Evolutionary conservation across 176 grass and related monocot species (phyloP).

Genomic region (Chrysopogon serrulatus): DNA sequence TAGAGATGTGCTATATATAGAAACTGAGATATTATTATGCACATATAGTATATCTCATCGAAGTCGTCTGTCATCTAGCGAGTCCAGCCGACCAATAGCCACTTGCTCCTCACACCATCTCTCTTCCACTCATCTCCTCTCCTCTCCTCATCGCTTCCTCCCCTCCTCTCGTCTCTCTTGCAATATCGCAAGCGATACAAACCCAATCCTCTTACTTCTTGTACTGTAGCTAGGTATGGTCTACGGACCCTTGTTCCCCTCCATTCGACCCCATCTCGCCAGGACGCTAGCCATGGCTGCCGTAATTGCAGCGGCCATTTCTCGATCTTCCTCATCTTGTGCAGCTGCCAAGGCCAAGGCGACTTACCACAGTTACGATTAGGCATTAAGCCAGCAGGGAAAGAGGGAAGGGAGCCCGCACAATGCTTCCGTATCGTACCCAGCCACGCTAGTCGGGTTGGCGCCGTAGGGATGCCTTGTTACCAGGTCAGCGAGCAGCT

Average conservation of each 20-base stretch:
- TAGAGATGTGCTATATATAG: too few relatives aligned
- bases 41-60: too few relatives aligned
- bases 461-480: too few relatives aligned
- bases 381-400: too few relatives aligned
- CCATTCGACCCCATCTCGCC: neutral
- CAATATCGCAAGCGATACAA: neutral
- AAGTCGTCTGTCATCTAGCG: neutral
- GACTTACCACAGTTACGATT: too few relatives aligned
- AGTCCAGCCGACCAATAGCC: neutral
- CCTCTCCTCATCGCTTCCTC: neutral
- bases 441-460: too few relatives aligned
- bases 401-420: too few relatives aligned
- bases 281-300: neutral
- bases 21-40: neutral
- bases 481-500: too few relatives aligned
- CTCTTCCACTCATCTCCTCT: neutral
- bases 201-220: neutral
- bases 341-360: too few relatives aligned
- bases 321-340: too few relatives aligned
- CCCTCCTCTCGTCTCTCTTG: neutral
- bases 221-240: neutral
- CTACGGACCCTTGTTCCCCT: neutral
- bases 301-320: too few relatives aligned
- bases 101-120: neutral
- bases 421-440: too few relatives aligned